phyloP scores from a whole-genome alignment of 495 filamentous ascomycete species.

The Penicillium maclennaniae region DNA sequence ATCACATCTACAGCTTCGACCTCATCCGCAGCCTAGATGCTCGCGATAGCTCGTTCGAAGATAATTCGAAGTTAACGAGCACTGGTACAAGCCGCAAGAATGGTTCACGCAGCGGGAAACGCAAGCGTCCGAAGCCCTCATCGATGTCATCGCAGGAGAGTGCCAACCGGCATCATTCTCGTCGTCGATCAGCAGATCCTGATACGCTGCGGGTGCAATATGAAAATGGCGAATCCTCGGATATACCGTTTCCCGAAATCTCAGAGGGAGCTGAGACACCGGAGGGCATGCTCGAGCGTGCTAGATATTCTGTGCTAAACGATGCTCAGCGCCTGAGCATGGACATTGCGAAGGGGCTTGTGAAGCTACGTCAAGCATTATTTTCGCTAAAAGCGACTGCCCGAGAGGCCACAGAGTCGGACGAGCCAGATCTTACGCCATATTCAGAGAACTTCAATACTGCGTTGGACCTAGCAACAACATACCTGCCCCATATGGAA shows the following conservation, averaged over 20 bases:
- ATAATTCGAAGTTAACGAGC: conserved; percentile 13
- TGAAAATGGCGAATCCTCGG: conserved; percentile 59
- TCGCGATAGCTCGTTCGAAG: conserved; percentile 27
- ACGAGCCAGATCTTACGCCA: conserved; percentile 23
- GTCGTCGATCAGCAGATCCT: conserved; percentile 29
- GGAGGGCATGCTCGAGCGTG: conserved; percentile 34
- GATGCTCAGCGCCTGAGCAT: conserved; percentile 50
- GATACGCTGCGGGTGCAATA: conserved; percentile 54
- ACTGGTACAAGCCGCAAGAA: conserved; percentile 23
- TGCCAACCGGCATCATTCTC: conserved; percentile 39
- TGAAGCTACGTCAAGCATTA: conserved; percentile 55
- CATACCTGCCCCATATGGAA: conserved; percentile 52
- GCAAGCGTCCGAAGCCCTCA: conserved; percentile 51
- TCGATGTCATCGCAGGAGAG: conserved; percentile 46
- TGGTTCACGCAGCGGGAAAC: conserved; percentile 47
- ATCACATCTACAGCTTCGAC: conserved; percentile 73
- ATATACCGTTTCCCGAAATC: conserved; percentile 42
- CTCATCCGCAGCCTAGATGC: conserved; percentile 60
- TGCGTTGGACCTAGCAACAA: conserved; percentile 46
- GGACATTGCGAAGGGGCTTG: conserved; percentile 52
- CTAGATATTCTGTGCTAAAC: conserved; percentile 41
- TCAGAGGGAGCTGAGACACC: conserved; percentile 28
- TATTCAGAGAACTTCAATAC: conserved; percentile 44
- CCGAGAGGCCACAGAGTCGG: conserved; percentile 21
- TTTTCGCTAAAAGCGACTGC: conserved; percentile 48